These are phyloP conservation scores for Verticillium albo-atrum DNA, from an alignment of 2,329 filamentous ascomycete species.

Conservation along the genomic window DNA sequence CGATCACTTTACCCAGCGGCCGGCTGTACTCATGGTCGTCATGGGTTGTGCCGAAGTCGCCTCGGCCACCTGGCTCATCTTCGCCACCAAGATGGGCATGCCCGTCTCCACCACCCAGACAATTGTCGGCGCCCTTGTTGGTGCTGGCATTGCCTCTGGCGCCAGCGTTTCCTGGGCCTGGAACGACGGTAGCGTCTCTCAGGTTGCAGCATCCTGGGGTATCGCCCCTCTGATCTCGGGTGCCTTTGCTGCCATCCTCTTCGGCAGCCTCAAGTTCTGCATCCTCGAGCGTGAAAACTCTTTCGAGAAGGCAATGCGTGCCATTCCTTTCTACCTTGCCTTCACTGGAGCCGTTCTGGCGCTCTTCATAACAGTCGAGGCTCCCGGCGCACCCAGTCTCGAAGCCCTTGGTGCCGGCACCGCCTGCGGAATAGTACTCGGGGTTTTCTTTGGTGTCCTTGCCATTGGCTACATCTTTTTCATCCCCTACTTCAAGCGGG, in stretches of 20 bases:
- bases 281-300: conserved; percentile 11
- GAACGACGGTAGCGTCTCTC: conserved; percentile 13
- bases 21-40: conserved; percentile 6
- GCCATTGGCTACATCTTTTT: conserved; percentile 27
- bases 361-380: conserved; percentile 17
- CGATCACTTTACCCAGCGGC: conserved; percentile 24
- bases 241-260: conserved; percentile 11
- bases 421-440: conserved; percentile 20
- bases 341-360: conserved; percentile 16
- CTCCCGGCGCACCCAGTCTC: conserved; percentile 14
- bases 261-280: conserved; percentile 12
- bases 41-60: conserved; percentile 11
- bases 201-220: conserved; percentile 16
- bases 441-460: conserved; percentile 24
- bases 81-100: conserved; percentile 9
- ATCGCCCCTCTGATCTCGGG: conserved; percentile 14
- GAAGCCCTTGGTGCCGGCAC: conserved; percentile 27
- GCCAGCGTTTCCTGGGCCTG: conserved; percentile 17
- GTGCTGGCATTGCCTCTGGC: conserved; percentile 22
- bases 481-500: conserved; percentile 27
- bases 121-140: conserved; percentile 10
- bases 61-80: conserved; percentile 9
- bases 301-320: conserved; percentile 12
- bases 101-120: conserved; percentile 11
- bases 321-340: conserved; percentile 18